Base-by-base conservation (phyloP, 176 grass and related monocot species). In the Triticum urartu region DNA sequence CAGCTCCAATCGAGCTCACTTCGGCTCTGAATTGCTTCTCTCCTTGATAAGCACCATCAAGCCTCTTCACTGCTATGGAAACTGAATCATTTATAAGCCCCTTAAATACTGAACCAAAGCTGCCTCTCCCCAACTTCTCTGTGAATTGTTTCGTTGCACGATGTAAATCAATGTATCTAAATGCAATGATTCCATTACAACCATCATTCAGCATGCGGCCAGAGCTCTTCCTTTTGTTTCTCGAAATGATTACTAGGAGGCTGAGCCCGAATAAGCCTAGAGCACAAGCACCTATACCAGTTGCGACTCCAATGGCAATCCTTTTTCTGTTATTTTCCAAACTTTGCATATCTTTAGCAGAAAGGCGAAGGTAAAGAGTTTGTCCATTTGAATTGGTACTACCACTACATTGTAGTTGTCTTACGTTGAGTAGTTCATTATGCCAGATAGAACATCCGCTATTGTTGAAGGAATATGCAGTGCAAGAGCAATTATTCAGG, bases 81-180 rank as follows among this genome's bases (percentile, higher is more conserved):
- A 34, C 26, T 14, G 85, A 86, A 69, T 86, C 85, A 67, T 34
- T 72, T 33, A 95, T 24, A 30, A 32, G 58, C 1, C 90, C 93
- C 40, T 88, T 94, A 38, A 80, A 92, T 6, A 92, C 87, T 5
- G 87, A 94, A 36, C 92, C 92, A 39, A 90, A 94, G 17, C 92
- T 72, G 8, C 92, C 92, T 64, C 3, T 50, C 0, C 92, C 92
- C 11, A 94, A 61, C 81, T 45, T 87, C 11, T 90, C 90, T 7
- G 83, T 88, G 36, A 95, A 95, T 24, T 89, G 83, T 54, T 83
- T 92, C 0, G 93, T 95, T 69, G 89, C 60, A 30, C 66, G 69
- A n/a, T 79, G 52, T 59, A 95, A 32, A 68, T 92, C 88, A 12
- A 17, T 22, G 25, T 92, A 89, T 39, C 68, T 75, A 72, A 92